Conservation (phyloP, 1,284 basidiomycete genomes). For the Ustilago shanxiensis region DNA sequence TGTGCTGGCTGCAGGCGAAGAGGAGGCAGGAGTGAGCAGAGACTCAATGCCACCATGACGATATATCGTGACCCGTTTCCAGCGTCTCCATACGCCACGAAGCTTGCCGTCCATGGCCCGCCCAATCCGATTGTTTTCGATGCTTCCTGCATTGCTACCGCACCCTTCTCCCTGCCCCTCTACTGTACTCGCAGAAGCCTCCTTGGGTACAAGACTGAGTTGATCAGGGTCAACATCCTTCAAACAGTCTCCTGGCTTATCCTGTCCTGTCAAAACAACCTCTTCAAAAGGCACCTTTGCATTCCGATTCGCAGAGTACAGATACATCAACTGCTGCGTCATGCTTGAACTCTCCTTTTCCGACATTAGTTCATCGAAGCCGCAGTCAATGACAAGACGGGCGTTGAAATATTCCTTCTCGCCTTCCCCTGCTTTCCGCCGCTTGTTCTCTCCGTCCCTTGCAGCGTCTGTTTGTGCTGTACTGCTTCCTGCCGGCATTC, state of each 20-base stretch:
- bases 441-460: conserved; percentile 27
- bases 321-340: conserved; percentile 86
- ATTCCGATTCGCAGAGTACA: conserved; percentile 86
- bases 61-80: conserved; percentile 87
- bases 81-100: conserved; percentile 80
- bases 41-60: conserved; percentile 72
- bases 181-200: background rate
- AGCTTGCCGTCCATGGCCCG: conserved; percentile 81
- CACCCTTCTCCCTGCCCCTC: background rate
- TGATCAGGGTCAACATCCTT: conserved; percentile 39
- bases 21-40: conserved; percentile 12
- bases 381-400: conserved; percentile 86
- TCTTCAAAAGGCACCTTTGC: conserved; percentile 79
- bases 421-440: conserved; percentile 66
- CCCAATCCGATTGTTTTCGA: conserved; percentile 76
- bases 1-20: background rate
- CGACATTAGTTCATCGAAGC: conserved; percentile 93
- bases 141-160: conserved; percentile 9
- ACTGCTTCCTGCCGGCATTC: conserved; percentile 30
- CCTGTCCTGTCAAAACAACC: conserved; percentile 81
- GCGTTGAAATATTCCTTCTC: conserved; percentile 73
- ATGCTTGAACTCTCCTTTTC: conserved; percentile 94
- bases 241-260: conserved; percentile 67
- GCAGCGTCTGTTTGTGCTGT: conserved; percentile 38
- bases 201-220: conserved; percentile 19